Conservation (phyloP, 441 rosid genomes). For the Gossypium gossypioides region DNA sequence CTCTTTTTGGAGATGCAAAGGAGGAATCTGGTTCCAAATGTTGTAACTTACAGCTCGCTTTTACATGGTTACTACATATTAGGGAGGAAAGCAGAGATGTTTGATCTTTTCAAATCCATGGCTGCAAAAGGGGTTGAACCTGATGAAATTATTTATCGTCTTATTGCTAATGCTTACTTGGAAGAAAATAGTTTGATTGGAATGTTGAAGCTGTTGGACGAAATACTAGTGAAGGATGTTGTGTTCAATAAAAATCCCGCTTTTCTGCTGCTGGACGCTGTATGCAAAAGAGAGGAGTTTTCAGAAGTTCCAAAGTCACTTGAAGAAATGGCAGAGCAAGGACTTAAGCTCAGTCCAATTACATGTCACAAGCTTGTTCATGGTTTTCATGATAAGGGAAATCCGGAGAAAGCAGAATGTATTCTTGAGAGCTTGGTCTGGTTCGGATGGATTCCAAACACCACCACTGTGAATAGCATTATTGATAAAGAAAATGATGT, state of each 20-base stretch:
- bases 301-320: conserved; percentile 23
- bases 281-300: conserved; percentile 20
- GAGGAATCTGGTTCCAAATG: conserved; percentile 33
- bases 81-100: conserved; percentile 34
- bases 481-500: conserved; percentile 15
- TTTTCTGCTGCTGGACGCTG: conserved; percentile 21
- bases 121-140: conserved; percentile 42
- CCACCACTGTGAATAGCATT: conserved; percentile 27
- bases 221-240: conserved; percentile 35
- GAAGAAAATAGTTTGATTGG: conserved; percentile 39
- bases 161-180: conserved; percentile 32
- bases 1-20: conserved; percentile 38
- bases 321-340: conserved; percentile 31
- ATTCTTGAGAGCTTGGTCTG: conserved; percentile 42
- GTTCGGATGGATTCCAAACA: conserved; percentile 42
- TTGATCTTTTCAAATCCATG: conserved; percentile 37
- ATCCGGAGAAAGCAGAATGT: conserved; percentile 34
- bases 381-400: conserved; percentile 37
- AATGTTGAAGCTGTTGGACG: conserved; percentile 40
- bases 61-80: conserved; percentile 33
- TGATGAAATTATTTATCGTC: conserved; percentile 37
- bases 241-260: conserved; percentile 19
- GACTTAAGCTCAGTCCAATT: conserved; percentile 33
- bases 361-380: conserved; percentile 39
- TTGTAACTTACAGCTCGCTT: conserved; percentile 38